Conservation (phyloP, 345 rosid species). For the Sapria himalayana region DNA sequence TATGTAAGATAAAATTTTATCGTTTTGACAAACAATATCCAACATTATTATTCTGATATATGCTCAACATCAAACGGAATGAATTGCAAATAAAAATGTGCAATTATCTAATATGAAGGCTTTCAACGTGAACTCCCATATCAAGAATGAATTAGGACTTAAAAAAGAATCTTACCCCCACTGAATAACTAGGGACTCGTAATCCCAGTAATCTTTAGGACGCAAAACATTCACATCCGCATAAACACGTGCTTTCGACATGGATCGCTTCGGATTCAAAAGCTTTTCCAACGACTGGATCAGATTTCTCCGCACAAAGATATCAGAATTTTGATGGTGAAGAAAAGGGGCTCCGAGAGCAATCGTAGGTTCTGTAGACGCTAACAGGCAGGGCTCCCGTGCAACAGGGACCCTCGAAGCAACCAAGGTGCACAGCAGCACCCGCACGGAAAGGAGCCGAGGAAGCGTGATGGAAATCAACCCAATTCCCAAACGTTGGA, state of each 20-base stretch:
- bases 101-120: too few relatives aligned
- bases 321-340: conserved; percentile 2
- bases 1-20: too few relatives aligned
- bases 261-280: conserved; percentile 17
- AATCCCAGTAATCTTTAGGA: conserved; percentile 58
- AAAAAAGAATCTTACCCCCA: conserved; percentile 37
- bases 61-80: too few relatives aligned
- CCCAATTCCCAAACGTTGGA: too few relatives aligned
- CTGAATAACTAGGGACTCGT: conserved; percentile 30
- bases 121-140: too few relatives aligned
- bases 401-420: conserved; percentile 30
- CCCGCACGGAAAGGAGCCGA: conserved; percentile 18
- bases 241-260: conserved; percentile 87
- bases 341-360: not conserved
- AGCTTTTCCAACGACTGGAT: conserved; percentile 14
- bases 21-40: too few relatives aligned
- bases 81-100: too few relatives aligned
- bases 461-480: too few relatives aligned
- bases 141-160: conserved; percentile 5
- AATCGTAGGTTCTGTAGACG: conserved; percentile 4
- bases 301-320: conserved; percentile 8
- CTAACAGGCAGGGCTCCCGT: conserved; percentile 23
- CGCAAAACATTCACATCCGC: conserved; percentile 65
- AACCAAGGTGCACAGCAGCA: conserved; percentile 26
- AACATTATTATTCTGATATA: too few relatives aligned